These are phyloP conservation scores for Entamoeba dispar DNA, from an alignment of 208 protist genomes.

Conservation along the genomic window DNA sequence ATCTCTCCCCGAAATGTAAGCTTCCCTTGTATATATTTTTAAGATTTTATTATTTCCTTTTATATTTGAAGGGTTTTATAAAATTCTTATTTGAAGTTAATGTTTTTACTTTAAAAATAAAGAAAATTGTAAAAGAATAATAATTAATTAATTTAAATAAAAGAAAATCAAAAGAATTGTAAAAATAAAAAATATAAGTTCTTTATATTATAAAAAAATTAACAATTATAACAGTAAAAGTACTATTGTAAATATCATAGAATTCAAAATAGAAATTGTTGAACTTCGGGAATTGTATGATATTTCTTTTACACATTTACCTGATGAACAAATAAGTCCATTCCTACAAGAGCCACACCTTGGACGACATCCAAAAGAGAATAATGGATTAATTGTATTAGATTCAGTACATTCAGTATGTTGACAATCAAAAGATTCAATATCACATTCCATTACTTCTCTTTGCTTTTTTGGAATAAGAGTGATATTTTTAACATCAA, in stretches of 20 bases:
- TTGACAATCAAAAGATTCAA: background rate
- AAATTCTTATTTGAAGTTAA: too few species aligned
- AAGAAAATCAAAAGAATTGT: too few species aligned
- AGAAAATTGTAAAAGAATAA: too few species aligned
- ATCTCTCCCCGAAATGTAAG: background rate
- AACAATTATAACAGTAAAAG: too few species aligned
- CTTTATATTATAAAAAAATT: too few species aligned
- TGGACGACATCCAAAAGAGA: background rate
- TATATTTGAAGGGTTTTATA: background rate
- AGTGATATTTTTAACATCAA: background rate
- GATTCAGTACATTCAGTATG: background rate
- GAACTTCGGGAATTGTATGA: background rate
- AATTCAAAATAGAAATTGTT: background rate
- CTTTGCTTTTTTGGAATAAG: background rate
- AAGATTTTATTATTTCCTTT: background rate
- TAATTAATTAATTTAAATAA: too few species aligned
- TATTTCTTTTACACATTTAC: background rate
- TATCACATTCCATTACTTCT: background rate
- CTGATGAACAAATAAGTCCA: background rate
- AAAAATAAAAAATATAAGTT: too few species aligned
- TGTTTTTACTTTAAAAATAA: too few species aligned
- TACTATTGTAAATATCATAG: too few species aligned
- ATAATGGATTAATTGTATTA: background rate
- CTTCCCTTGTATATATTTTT: background rate
- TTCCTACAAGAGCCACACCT: background rate